phyloP scores from a whole-genome alignment of 257 asterid species.

The Forsythia viridissima region DNA sequence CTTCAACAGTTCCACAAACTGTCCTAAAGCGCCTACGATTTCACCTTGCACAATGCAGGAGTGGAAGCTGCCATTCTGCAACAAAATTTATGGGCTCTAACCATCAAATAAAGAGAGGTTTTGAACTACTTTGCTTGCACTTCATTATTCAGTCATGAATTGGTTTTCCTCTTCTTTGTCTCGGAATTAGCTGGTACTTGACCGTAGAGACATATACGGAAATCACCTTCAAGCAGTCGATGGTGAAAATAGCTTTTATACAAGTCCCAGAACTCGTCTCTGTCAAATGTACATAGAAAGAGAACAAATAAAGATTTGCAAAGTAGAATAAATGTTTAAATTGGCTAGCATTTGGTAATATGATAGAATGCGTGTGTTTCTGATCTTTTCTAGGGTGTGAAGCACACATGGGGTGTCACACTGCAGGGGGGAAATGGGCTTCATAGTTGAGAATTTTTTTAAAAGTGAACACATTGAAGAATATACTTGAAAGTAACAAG shows the following conservation, averaged over 20 bases:
- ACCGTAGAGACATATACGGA: conserved; percentile 72
- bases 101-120: neutral
- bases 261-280: conserved; percentile 96
- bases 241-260: conserved; percentile 68
- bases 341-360: neutral
- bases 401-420: no score
- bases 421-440: no score
- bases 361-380: neutral
- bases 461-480: no score
- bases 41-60: neutral
- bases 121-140: neutral
- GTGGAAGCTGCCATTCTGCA: neutral
- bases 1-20: neutral
- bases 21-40: neutral
- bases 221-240: conserved; percentile 59
- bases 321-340: neutral
- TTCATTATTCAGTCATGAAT: neutral
- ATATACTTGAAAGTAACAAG: neutral
- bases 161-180: conserved; percentile 35
- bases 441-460: neutral
- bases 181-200: conserved; percentile 38
- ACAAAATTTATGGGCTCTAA: conserved; percentile 4
- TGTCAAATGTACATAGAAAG: conserved; percentile 33
- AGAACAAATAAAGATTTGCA: conserved; percentile 8
- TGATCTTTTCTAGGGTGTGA: neutral